Base-by-base conservation (phyloP, 1,284 basidiomycete species). In the Stygiomarasmius scandens region DNA sequence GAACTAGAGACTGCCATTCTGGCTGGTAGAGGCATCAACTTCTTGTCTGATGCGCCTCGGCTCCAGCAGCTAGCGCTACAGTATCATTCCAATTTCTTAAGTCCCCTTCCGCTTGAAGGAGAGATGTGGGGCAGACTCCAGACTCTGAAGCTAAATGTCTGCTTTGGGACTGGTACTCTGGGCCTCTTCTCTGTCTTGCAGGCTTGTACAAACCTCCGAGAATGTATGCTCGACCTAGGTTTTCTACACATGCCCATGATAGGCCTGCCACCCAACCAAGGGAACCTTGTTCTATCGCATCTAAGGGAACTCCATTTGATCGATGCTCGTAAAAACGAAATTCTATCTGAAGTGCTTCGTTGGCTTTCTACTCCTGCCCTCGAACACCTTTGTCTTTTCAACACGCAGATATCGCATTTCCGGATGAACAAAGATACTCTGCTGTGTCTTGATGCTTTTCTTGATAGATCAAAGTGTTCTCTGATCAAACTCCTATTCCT, bases 381-480 rank as follows among this genome's bases (percentile, higher is more conserved):
- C 20, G 20, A 19, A 12, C 47, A 41, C 38, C 16, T 41, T 32
- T 32, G 6, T 19, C 38, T 41, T 16, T 19, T 44, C 54, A 47
- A n/a, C 54, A 49, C 29, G 6, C 47, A 3, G 44, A 47, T 36
- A 32, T 44, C 44, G 19, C 47, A 54, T 22, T 29, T 32, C 16
- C 22, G 38, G n/a, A 12, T 54, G 44, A 24, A 25, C 34, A 4
- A 20, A 19, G 19, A 14, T 11, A 20, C 49, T 16, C 43, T 48
- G 16, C 20, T 22, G 2, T 25, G 32, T 4, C 20, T 55, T 34
- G 36, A 20, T 12, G 22, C 32, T 29, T 22, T 54, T 24, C 45
- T 54, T n/a, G 45, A 47, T 16, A 48, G 54, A 24, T 55, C 47
- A 6, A 6, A n/a, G 9, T 55, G 22, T 23, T 27, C 53, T 23